A percentile compares a stretch with the other conserved stretches of the same genome.
Conservation (phyloP, 129 eudicot genomes). For the Dittrichia graveolens region DNA sequence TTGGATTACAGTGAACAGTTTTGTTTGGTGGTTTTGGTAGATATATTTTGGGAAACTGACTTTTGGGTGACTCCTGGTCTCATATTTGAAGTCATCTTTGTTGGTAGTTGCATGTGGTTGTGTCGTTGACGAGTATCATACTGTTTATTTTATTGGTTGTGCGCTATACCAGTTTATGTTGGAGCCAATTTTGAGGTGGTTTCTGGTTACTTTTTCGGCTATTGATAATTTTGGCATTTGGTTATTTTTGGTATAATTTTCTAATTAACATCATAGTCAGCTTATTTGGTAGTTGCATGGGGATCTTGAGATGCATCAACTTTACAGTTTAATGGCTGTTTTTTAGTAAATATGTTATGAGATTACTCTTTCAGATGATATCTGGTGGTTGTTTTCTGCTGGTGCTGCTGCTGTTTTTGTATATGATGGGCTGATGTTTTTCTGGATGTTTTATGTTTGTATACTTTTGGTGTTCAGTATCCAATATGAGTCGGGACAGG, state of each 20-base stretch:
- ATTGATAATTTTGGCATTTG: constrained; percentile 9
- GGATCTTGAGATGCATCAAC: constrained; percentile 14
- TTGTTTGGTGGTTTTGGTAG: constrained; percentile 16
- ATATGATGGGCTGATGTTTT: neutral
- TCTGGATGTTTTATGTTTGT: constrained; percentile 1
- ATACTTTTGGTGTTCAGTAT: constrained; percentile 10
- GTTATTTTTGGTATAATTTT: neutral
- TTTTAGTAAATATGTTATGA: constrained; percentile 9
- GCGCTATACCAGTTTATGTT: neutral
- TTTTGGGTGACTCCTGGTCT: neutral
- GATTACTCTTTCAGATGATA: constrained; percentile 1
- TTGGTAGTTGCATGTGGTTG: constrained; percentile 3
- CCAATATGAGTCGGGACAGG: constrained; percentile 53
- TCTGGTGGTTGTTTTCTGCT: constrained; percentile 1
- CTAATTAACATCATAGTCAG: neutral
- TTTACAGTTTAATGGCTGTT: neutral
- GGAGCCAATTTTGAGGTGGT: neutral
- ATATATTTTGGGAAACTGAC: neutral
- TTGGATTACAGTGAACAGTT: constrained; percentile 3
- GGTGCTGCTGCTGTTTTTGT: neutral
- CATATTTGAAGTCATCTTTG: neutral
- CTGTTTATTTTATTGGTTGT: neutral
- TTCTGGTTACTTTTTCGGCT: neutral
- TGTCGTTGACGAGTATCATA: neutral
- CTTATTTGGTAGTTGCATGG: constrained; percentile 3